Evolutionary conservation across 176 grass and related monocot species (phyloP).

Genomic region (barley (Hordeum vulgare)): MorexV3_pseudomolecules_assembly NC_058524.1:190770356-190770855

Average conservation of each 20-base stretch:
- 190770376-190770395: constrained; percentile 52
- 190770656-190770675: not conserved
- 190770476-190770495: constrained; percentile 46
- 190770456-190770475: not conserved
- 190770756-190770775: not conserved
- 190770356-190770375: not conserved
- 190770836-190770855: not conserved
- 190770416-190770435: constrained; percentile 1
- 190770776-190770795: not conserved
- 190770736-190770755: not conserved
- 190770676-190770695: not conserved
- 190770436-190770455: constrained; percentile 17
- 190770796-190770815: not conserved
- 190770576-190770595: constrained; percentile 77
- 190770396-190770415: constrained; percentile 67
- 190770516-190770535: constrained; percentile 54
- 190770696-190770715: not conserved
- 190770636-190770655: not conserved
- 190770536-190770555: constrained; percentile 33
- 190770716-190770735: not conserved
- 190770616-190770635: constrained; percentile 60
- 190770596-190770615: constrained; percentile 53
- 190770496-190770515: constrained; percentile 44
- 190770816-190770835: not conserved
- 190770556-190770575: constrained; percentile 56